Evolutionary conservation across 768 basidiomycete species (phyloP).

Genomic region (Suillus clintonianus): DNA sequence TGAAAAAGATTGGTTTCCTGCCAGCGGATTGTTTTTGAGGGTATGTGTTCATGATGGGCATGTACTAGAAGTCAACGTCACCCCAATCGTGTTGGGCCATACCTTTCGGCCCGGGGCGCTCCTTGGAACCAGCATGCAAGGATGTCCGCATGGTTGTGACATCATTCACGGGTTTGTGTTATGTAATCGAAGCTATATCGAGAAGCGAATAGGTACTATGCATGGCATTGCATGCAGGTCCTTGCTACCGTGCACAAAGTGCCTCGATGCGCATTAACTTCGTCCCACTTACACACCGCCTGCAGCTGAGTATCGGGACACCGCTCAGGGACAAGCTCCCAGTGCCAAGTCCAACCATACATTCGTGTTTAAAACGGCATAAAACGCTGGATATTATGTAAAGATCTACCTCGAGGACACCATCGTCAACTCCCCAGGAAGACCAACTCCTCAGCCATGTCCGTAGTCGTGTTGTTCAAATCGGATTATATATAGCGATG

Average conservation of each 20-base stretch:
- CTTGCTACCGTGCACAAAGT: no score
- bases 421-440: not conserved
- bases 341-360: no score
- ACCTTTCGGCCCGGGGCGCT: not conserved
- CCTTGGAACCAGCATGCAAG: not conserved
- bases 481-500: conserved; percentile 31
- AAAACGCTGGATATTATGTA: not conserved
- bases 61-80: not conserved
- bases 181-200: no score
- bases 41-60: conserved; percentile 20
- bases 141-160: not conserved
- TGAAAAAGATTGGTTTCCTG: conserved; percentile 19
- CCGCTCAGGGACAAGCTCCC: no score
- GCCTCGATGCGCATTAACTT: no score
- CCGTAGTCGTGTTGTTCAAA: not conserved
- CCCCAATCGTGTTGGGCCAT: not conserved
- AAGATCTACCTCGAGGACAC: not conserved
- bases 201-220: no score
- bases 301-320: no score
- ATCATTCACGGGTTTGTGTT: not conserved
- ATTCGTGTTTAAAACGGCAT: no score
- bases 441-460: not conserved
- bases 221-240: no score
- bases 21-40: conserved; percentile 16
- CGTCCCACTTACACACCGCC: no score